Base-by-base conservation (phyloP, 1,284 basidiomycete species). In the Malassezia yamatoensis region DNA sequence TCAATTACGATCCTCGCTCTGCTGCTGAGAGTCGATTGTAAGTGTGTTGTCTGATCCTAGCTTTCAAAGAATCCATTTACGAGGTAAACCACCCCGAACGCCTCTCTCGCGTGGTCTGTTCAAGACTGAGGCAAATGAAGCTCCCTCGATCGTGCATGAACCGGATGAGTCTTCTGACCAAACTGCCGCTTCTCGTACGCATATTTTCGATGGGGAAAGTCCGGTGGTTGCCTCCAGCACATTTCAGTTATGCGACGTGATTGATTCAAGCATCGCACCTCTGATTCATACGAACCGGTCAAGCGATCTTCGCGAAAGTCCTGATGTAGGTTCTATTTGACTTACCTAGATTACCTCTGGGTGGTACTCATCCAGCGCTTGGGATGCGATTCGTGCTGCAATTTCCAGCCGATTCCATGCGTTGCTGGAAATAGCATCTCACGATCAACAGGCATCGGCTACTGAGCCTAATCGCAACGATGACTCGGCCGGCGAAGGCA, bases 171-270 rank as follows among this genome's bases (percentile, higher is more conserved):
- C 5, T 10, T 9, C 29, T 24, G 37, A 21, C 0, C 32, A 38
- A 12, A 33, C 16, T 8, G 78, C 18, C 20, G 37, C 45, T 5
- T 24, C 54, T 3, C 16, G 45, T 59, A 85, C 85, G 1, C 89
- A 96, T 75, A 81, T 89, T 36, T 98, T 96, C 69, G 89, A 98
- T 72, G 94, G 93, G 1, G 0, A 74, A 82, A 58, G 82, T 82
- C 5, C 75, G 87, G 34, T 83, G 85, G 51, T 85, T 60, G 85
- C 89, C 73, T 84, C 86, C 0, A 88, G 88, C 6, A 86, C 89
- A 16, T 98, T 89, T 75, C 91, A 96, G 75, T 79, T 98, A 6
- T 87, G 87, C 74, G 93, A 98, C 74, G 87, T 98, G 58, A 77
- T 79, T 10, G 94, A 96, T 72, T 83, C 84, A 0, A 83, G 89